Evolutionary conservation across 2,329 filamentous ascomycete species (phyloP), one percentile per base, ranked within the genome.

Genomic region (Pseudocercospora musae): DNA sequence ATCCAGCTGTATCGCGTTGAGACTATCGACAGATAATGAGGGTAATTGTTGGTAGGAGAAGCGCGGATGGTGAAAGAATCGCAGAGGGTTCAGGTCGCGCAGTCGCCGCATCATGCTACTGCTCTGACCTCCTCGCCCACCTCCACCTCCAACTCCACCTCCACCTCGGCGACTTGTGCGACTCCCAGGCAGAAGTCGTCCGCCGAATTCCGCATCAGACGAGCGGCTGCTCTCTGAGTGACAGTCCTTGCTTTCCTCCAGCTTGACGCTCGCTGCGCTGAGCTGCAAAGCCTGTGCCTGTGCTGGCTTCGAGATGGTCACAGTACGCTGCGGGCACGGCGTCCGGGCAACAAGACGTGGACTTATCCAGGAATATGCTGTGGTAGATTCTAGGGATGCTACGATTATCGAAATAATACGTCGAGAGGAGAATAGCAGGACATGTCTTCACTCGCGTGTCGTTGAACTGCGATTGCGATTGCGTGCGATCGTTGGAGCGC

Each of bases 1-100:
- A 46, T 63, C 62, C 46, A 64, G 65, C 23, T 63, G 64, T 29
- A 64, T 53, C 21, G 62, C 62, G 66, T 67, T 69, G 70, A 77
- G 75, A 71, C 73, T 77, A 62, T 79, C 78, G 63, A 73, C 74
- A 52, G 67, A 66, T 2, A 66, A 48, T 4, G 64, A 61, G 21
- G 67, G 78, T 60, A 82, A 68, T 70, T 77, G 77, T 68, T 81
- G 78, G 72, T 82, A 81, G 63, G 75, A 74, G 74, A 80, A 78
- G 70, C 73, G 75, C 60, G 75, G 76, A 62, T 75, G 72, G 60
- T 63, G 64, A 21, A 81, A 75, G 66, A 81, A 71, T 65, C 79
- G 79, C 63, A 79, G 73, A 23, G 79, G 79, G 63, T 80, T 80
- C 66, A 78, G 69, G 63, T 76, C 73, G 67, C 77, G 76, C 66